Evolutionary conservation across 2,329 filamentous ascomycete genomes (phyloP).

Genomic region (Xylariaceae sp.): DNA sequence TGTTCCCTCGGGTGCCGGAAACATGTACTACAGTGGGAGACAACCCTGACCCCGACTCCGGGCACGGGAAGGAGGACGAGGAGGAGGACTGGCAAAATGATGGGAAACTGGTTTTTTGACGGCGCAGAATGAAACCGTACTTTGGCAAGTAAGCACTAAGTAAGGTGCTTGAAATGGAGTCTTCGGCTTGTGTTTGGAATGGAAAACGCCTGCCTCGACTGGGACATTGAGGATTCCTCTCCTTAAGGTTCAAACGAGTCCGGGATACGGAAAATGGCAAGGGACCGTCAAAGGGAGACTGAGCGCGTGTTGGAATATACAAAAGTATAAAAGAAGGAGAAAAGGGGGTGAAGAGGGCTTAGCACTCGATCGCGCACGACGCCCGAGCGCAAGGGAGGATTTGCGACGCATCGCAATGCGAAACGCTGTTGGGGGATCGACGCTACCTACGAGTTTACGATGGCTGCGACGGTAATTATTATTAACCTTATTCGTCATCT

Average conservation of each 20-base stretch:
- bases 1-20: conserved; percentile 20
- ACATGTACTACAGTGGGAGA: conserved; percentile 37
- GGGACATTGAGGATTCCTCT: no score
- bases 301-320: background rate
- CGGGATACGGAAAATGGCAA: no score
- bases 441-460: background rate
- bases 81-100: background rate
- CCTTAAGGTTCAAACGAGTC: no score
- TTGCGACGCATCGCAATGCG: background rate
- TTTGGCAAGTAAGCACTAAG: no score
- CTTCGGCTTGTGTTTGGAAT: no score
- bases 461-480: background rate
- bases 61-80: background rate
- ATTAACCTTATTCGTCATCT: background rate
- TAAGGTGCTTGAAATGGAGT: no score
- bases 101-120: background rate
- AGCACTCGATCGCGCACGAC: background rate
- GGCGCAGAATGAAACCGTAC: no score
- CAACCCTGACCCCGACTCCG: no score
- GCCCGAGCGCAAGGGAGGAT: background rate
- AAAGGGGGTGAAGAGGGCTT: background rate
- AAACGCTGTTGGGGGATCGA: background rate
- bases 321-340: background rate
- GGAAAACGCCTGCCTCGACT: no score
- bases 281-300: no score